Evolutionary conservation across 495 filamentous ascomycete genomes (phyloP).

Genomic region (Tuber calosporum): DNA sequence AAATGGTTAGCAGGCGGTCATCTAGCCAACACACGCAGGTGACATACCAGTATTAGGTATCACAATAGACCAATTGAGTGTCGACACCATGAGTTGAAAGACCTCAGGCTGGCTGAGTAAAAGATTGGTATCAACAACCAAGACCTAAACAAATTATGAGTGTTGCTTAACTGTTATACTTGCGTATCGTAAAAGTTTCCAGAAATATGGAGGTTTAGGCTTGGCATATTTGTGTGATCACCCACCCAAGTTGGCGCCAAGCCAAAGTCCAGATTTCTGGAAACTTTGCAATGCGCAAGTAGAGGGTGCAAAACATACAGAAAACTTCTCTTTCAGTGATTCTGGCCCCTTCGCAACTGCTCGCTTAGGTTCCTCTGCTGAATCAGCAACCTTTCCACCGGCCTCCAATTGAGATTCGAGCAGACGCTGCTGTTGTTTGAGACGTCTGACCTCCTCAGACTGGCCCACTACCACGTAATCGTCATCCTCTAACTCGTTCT

Average conservation of each 20-base stretch:
- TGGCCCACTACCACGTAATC: constrained; percentile 35
- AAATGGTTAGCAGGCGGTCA: constrained; percentile 11
- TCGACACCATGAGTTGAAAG: constrained; percentile 35
- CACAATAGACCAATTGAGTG: constrained; percentile 31
- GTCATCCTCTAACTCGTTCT: constrained; percentile 29
- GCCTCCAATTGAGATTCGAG: constrained; percentile 27
- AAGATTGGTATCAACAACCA: constrained; percentile 41
- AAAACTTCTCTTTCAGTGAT: constrained; percentile 31
- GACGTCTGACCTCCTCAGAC: constrained; percentile 28
- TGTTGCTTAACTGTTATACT: background rate
- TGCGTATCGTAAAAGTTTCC: no score
- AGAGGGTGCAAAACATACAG: constrained; percentile 13
- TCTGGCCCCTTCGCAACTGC: constrained; percentile 35
- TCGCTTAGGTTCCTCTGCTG: constrained; percentile 12
- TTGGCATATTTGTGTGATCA: no score
- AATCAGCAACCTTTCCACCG: constrained; percentile 1
- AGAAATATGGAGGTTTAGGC: no score
- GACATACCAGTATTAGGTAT: constrained; percentile 41
- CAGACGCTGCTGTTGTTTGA: constrained; percentile 31
- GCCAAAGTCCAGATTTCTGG: no score
- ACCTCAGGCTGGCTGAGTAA: constrained; percentile 34
- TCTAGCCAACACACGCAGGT: background rate
- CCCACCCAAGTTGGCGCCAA: no score
- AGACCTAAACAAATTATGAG: constrained; percentile 20
- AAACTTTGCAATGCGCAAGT: no score